Conservation (phyloP, 306 rosid species). For the Astragalus glycyphyllos region DNA sequence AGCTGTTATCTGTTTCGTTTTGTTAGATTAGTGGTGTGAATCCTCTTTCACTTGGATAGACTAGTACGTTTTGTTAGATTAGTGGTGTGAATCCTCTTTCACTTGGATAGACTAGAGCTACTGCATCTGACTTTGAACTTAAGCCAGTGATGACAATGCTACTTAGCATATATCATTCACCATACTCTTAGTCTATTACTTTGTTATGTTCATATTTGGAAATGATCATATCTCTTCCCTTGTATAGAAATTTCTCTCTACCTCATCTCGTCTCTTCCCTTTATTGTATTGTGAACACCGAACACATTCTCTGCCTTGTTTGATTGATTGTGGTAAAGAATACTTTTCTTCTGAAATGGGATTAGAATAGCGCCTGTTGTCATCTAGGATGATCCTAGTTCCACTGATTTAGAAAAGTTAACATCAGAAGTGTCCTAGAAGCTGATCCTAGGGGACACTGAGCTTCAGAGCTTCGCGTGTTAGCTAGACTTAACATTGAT, state of each 20-base stretch:
- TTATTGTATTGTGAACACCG: too few relatives aligned
- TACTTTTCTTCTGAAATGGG: neutral
- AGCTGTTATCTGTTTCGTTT: neutral
- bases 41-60: constrained; percentile 3
- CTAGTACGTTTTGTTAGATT: neutral
- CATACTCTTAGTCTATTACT: neutral
- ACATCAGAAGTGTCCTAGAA: neutral
- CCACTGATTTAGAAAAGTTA: too few relatives aligned
- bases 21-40: neutral
- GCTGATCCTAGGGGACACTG: neutral
- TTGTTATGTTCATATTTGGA: neutral
- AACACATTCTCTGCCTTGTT: too few relatives aligned
- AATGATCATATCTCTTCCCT: too few relatives aligned
- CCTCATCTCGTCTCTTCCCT: neutral
- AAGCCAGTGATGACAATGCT: neutral
- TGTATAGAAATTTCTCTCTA: too few relatives aligned
- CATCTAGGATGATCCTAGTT: too few relatives aligned
- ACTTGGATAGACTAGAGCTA: neutral
- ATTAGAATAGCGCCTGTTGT: neutral
- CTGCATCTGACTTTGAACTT: too few relatives aligned
- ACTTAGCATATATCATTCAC: neutral
- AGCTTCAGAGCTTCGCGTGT: neutral
- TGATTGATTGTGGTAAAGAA: too few relatives aligned
- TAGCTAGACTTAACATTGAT: too few relatives aligned
- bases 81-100: neutral